Percentiles rank a stretch among this genome's conserved stretches.
phyloP scores from a whole-genome alignment of 2,329 filamentous ascomycete genomes.

The Camptophora hylomeconis region DNA sequence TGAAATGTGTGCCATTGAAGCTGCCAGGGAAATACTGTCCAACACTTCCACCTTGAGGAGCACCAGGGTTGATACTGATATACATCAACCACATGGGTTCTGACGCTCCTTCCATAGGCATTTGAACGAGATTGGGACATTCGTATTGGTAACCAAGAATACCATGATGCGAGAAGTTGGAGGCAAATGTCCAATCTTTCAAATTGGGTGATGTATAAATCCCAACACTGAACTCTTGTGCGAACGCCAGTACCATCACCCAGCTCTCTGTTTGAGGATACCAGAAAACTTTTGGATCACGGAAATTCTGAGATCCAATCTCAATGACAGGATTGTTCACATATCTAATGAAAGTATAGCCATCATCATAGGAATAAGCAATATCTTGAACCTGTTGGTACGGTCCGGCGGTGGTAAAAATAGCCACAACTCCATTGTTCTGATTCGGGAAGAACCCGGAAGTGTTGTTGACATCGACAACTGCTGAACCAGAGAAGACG shows the following conservation, averaged over 20 bases:
- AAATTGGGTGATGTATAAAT: conserved; percentile 49
- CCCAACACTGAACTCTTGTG: conserved; percentile 44
- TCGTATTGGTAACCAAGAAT: conserved; percentile 47
- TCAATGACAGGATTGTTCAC: conserved; percentile 47
- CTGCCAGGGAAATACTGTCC: conserved; percentile 29
- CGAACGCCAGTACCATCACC: conserved; percentile 45
- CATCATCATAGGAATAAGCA: conserved; percentile 49
- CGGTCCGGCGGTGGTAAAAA: conserved; percentile 36
- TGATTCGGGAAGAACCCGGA: conserved; percentile 52
- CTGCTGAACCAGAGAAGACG: conserved; percentile 43
- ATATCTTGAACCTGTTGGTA: conserved; percentile 43
- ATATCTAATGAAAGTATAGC: conserved; percentile 50
- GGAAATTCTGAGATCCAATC: conserved; percentile 43
- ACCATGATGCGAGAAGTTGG: conserved; percentile 44
- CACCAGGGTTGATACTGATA: conserved; percentile 23
- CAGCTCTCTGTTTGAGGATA: conserved; percentile 38
- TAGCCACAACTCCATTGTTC: conserved; percentile 49
- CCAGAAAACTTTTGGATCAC: conserved; percentile 53
- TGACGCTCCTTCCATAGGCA: conserved; percentile 31
- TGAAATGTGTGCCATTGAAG: conserved; percentile 52
- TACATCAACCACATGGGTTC: conserved; percentile 18
- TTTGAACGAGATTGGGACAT: conserved; percentile 48
- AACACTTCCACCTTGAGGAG: conserved; percentile 22
- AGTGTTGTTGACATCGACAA: conserved; percentile 51
- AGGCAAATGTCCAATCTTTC: conserved; percentile 43